These are phyloP conservation scores for Talaromyces stipitatus DNA, from an alignment of 495 filamentous ascomycete genomes.

Conservation along the genomic window DNA sequence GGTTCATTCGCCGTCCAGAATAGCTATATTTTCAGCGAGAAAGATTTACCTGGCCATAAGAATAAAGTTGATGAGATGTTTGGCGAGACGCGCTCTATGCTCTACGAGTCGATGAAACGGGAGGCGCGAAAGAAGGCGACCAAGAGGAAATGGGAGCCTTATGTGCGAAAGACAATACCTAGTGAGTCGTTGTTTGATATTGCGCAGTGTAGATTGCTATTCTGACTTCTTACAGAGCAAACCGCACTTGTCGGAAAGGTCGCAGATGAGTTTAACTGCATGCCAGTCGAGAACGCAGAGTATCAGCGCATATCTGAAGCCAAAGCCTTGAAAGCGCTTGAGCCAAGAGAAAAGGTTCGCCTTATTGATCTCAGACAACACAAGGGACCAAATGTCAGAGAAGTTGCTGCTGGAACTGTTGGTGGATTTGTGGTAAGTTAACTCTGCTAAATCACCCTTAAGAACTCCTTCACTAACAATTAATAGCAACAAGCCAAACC, in stretches of 20 bases:
- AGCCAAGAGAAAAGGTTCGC: conserved; percentile 49
- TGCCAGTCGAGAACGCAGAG: conserved; percentile 68
- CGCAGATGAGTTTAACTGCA: conserved; percentile 68
- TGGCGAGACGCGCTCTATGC: conserved; percentile 35
- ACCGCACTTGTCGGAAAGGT: conserved; percentile 68
- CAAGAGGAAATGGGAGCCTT: conserved; percentile 58
- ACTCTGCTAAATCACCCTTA: neutral
- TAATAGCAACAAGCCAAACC: conserved; percentile 30
- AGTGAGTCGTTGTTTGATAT: conserved; percentile 44
- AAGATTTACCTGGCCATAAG: conserved; percentile 75
- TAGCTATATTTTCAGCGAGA: conserved; percentile 85
- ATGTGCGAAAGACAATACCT: conserved; percentile 70
- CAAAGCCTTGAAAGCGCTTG: conserved; percentile 54
- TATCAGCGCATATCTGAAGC: conserved; percentile 53
- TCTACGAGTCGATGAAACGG: conserved; percentile 41
- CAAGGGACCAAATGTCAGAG: conserved; percentile 18
- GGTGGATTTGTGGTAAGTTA: conserved; percentile 37
- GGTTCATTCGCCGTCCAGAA: conserved; percentile 51
- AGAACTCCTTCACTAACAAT: neutral
- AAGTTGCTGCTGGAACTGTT: conserved; percentile 28
- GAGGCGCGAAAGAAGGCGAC: conserved; percentile 40
- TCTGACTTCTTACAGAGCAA: conserved; percentile 53
- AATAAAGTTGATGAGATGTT: conserved; percentile 30
- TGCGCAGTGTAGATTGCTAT: neutral
- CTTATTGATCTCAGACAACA: conserved; percentile 28